Base-by-base conservation (phyloP, 179 eudicot species). In the Vitellaria paradoxa region DNA sequence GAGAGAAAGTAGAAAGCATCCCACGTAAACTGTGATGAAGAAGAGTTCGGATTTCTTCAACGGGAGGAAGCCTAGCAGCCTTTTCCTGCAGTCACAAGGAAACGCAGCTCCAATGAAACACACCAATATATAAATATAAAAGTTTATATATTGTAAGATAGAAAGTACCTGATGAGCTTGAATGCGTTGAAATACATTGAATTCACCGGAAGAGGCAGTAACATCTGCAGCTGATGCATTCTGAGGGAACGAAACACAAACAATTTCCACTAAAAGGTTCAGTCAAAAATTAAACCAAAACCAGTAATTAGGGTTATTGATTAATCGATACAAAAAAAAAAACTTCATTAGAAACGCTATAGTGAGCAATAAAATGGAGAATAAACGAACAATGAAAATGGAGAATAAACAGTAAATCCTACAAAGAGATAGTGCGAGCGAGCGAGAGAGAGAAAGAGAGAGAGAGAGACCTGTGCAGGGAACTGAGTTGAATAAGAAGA, bases 1-100 rank as follows among this genome's bases (percentile, higher is more conserved):
- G 86, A 77, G 99, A 95, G 82, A 93, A 89, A 67, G 99, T 95
- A 24, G 99, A 93, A 65, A 95, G 97, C 84, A 88, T 79, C 52
- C 88, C 99, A 17, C 97, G 93, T 15, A 82, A 74, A 82, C 84
- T 76, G 82, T 90, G 80, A 77, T 82, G 82, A 65, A 95, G 91
- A 65, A 91, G 71, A 4, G 97, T 93, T 59, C 85, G 87, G 66
- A 93, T 78, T 82, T 91, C 91, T 68, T 90, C 92, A 59, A 83
- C 79, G 2, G 95, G 91, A 20, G 92, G 89, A 77, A 95, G 88
- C 85, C 91, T 86, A 71, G 89, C 91, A 40, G 99, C 97, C 79
- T 88, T 93, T 73, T 88, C 97, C 99, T 95, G 83, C 78, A 76
- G 14, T 57, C 55, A 67, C 52, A 49, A 49, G 52, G 8, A 49